Evolutionary conservation across 2,329 filamentous ascomycete genomes (phyloP).

Genomic region (Fusarium sp.): DNA sequence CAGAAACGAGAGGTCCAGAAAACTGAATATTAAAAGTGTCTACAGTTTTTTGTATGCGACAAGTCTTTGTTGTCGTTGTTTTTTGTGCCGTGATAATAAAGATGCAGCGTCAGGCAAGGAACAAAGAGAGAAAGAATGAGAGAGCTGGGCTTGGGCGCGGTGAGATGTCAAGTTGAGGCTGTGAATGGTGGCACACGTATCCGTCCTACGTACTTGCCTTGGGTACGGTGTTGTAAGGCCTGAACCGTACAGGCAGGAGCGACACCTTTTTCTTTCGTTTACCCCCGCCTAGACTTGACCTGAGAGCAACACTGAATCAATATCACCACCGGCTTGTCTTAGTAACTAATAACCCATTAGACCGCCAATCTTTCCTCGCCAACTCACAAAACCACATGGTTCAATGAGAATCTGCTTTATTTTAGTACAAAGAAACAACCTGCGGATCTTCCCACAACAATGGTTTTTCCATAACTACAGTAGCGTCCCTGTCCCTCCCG

Average conservation of each 20-base stretch:
- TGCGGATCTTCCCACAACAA: slow-evolving; percentile 23
- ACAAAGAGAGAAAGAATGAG: slow-evolving; percentile 22
- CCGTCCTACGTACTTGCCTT: neutral
- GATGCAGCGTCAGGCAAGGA: neutral
- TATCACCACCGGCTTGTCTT: neutral
- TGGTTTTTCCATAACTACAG: neutral
- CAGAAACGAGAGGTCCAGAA: neutral
- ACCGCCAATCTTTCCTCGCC: neutral
- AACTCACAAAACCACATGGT: slow-evolving; percentile 24
- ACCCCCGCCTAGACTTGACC: neutral
- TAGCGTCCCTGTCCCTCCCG: slow-evolving; percentile 1
- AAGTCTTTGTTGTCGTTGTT: neutral
- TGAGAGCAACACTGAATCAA: neutral
- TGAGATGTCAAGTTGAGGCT: slow-evolving; percentile 35
- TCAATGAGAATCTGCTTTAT: neutral
- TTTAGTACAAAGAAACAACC: slow-evolving; percentile 13
- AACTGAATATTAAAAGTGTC: neutral
- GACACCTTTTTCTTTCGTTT: neutral
- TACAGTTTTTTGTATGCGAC: neutral
- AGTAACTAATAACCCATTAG: neutral
- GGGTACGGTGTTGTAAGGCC: neutral
- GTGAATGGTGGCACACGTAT: slow-evolving; percentile 35
- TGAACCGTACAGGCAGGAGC: neutral
- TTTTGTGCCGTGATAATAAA: slow-evolving; percentile 6
- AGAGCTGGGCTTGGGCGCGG: neutral